Conservation (phyloP, 768 basidiomycete genomes). For the Leccinum pellstonianum region DNA sequence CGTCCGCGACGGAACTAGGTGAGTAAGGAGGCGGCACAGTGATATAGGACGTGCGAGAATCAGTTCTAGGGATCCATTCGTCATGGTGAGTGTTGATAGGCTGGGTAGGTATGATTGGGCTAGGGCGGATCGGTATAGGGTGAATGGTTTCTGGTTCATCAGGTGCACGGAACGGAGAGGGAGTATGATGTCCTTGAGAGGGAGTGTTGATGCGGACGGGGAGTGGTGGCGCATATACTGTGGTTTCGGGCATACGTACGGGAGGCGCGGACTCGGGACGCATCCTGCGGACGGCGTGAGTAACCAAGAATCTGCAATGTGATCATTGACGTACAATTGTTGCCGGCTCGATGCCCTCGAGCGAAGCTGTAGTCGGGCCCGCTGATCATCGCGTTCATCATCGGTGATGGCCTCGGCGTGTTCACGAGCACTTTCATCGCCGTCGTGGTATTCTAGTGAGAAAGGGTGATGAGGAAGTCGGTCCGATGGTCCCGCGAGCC, state of each 20-base stretch:
- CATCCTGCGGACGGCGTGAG: slow-evolving; percentile 20
- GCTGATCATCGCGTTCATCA: slow-evolving; percentile 24
- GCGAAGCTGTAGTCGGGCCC: slow-evolving; percentile 12
- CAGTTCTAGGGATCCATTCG: slow-evolving; percentile 30
- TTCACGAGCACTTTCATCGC: slow-evolving; percentile 15
- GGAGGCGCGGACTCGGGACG: slow-evolving; percentile 31
- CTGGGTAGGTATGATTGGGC: slow-evolving; percentile 10
- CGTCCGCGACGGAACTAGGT: slow-evolving; percentile 15
- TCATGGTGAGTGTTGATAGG: slow-evolving; percentile 19
- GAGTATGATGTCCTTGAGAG: slow-evolving; percentile 18
- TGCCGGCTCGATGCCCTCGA: slow-evolving; percentile 19
- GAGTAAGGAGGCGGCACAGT: slow-evolving; percentile 24
- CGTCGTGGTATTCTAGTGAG: slow-evolving; percentile 13
- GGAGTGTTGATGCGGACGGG: slow-evolving; percentile 22
- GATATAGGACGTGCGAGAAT: slow-evolving; percentile 27
- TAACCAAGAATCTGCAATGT: slow-evolving; percentile 1
- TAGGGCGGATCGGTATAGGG: slow-evolving; percentile 29
- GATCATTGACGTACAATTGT: slow-evolving; percentile 24
- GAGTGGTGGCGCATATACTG: slow-evolving; percentile 17
- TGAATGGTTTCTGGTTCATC: slow-evolving; percentile 28
- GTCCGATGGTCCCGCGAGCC: slow-evolving; percentile 10
- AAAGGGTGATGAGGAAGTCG: slow-evolving; percentile 14
- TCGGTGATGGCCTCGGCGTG: slow-evolving; percentile 15
- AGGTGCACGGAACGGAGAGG: slow-evolving; percentile 6
- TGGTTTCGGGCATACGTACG: slow-evolving; percentile 21